Base-by-base conservation (phyloP, 768 basidiomycete species). In the Lactarius deliciosus region DNA sequence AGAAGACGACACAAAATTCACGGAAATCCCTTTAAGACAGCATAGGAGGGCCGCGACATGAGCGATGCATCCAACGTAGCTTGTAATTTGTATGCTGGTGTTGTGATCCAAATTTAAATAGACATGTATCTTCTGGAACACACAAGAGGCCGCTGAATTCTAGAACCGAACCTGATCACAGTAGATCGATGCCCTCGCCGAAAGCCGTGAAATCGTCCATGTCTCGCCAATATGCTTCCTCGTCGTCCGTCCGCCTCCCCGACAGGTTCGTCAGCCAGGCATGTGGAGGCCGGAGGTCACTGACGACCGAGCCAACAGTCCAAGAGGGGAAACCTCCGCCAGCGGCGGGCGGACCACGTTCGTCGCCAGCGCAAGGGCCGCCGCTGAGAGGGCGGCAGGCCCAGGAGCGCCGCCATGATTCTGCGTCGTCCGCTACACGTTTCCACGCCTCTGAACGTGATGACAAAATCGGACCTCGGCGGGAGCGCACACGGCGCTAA, bases 381-480 rank as follows among this genome's bases (percentile, higher is more conserved):
- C 15, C 2, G 55, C 53, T 7, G 53, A 36, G 18, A 15, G 6
- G 34, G 40, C 7, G 20, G 40, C 3, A 25, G 30, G 11, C 25
- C 60, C 43, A 15, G n/a, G 25, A 18, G 22, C 30, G n/a, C 16
- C 54, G 34, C 22, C 36, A n/a, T 25, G n/a, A 3, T 28, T 57
- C 55, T 11, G 28, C 56, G 11, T 62, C 64, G 3, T 65, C 61
- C 3, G 10, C 18, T n/a, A n/a, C 54, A 45, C 45, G 62, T 55
- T 57, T 69, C 56, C 11, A 95, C 77, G 9, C 93, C 94, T 25
- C 79, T 76, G 18, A 79, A 72, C 5, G 87, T 83, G 58, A 97
- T 81, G 65, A 93, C 80, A 69, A 89, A 96, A 74, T 97, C 93
- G 64, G 64, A 91, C 75, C 15, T 87, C 88, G 20, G 77, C 78